A percentile compares a stretch with the other conserved stretches of the same genome.
These are phyloP conservation scores for Insectozyma bohioensis DNA, from an alignment of 1,139 yeast genomes.

Conservation along the genomic window DNA sequence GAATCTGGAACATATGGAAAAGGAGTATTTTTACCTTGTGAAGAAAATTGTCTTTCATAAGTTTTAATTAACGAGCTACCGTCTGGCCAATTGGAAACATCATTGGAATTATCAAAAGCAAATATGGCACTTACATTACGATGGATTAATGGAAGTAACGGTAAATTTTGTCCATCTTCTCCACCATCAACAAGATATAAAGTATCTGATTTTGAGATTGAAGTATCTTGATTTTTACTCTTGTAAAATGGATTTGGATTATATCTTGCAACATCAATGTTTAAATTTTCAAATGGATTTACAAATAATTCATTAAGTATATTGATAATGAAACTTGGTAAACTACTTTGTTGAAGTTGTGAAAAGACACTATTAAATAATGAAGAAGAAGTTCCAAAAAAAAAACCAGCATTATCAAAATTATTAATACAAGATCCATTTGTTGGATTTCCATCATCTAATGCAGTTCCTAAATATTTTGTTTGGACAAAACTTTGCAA, in stretches of 20 bases:
- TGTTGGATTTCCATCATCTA: conserved; percentile 29
- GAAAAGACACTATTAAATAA: conserved; percentile 50
- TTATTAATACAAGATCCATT: conserved; percentile 55
- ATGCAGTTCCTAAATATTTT: conserved; percentile 45
- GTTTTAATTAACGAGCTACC: conserved; percentile 36
- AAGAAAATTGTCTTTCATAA: conserved; percentile 31
- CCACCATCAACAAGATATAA: conserved; percentile 33
- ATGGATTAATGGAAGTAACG: conserved; percentile 27
- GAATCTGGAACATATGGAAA: conserved; percentile 41
- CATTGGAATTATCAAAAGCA: conserved; percentile 33
- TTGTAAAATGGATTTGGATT: conserved; percentile 51
- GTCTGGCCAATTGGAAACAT: conserved; percentile 32
- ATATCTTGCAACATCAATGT: conserved; percentile 42
- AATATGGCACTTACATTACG: conserved; percentile 29
- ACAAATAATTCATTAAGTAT: conserved; percentile 14
- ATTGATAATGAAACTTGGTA: conserved; percentile 28
- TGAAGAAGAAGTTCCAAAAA: conserved; percentile 77
- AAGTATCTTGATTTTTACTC: conserved; percentile 18
- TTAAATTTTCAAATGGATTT: conserved; percentile 38
- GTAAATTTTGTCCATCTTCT: conserved; percentile 31
- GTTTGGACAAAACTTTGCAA: conserved; percentile 30
- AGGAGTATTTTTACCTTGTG: conserved; percentile 27
- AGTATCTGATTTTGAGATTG: conserved; percentile 19
- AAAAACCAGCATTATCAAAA: conserved; percentile 74
- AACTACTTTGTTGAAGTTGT: conserved; percentile 2